phyloP scores from a whole-genome alignment of 1,284 basidiomycete species.

The Ustilago crameri region DNA sequence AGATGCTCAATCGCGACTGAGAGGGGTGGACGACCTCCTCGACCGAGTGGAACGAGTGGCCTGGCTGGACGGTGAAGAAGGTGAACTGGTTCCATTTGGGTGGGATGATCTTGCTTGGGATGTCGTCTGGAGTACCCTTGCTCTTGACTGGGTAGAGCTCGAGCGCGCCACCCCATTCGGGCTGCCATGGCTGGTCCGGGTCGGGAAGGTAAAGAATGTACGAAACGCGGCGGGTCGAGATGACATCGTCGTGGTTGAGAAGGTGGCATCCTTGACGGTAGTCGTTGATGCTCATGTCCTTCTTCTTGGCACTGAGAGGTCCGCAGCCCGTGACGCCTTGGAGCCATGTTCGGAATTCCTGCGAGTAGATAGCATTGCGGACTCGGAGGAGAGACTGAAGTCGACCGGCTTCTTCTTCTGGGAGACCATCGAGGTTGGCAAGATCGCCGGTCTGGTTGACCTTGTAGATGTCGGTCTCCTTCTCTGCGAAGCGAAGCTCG shows the following conservation, averaged over 20 bases:
- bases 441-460: conserved; percentile 98
- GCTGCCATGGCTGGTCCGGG: conserved; percentile 77
- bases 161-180: conserved; percentile 88
- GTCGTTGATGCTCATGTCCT: conserved; percentile 94
- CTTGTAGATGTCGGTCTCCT: conserved; percentile 99
- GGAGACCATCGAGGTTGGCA: conserved; percentile 86
- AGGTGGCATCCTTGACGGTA: conserved; percentile 88
- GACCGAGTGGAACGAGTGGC: conserved; percentile 94
- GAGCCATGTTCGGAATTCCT: conserved; percentile 84
- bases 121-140: conserved; percentile 56
- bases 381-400: conserved; percentile 73
- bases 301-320: conserved; percentile 86
- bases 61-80: conserved; percentile 87
- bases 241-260: conserved; percentile 82
- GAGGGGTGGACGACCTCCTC: conserved; percentile 79
- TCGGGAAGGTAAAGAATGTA: conserved; percentile 98
- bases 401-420: conserved; percentile 56
- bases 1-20: conserved; percentile 77
- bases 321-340: conserved; percentile 91
- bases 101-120: conserved; percentile 60
- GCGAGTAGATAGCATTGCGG: conserved; percentile 91
- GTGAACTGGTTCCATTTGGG: conserved; percentile 92
- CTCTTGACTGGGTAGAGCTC: conserved; percentile 83
- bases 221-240: conserved; percentile 91
- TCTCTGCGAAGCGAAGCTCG: conserved; percentile 91